Percentiles rank a stretch among this genome's conserved stretches.
phyloP scores from a whole-genome alignment of 495 filamentous ascomycete species.

The Pyronema omphalodes region DNA sequence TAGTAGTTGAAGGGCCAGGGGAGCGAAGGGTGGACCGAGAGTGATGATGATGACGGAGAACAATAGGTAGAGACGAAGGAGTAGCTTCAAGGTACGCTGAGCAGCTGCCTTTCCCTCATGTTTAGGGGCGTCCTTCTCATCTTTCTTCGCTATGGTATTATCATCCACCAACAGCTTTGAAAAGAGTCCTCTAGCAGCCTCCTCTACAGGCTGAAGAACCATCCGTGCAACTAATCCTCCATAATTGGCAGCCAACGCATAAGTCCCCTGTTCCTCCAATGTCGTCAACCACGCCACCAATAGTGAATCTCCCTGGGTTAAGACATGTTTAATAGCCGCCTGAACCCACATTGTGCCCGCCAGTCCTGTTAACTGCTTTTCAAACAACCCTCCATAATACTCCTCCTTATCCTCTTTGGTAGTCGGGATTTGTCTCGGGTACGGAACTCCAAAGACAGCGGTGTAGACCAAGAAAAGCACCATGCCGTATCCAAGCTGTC shows the following conservation, averaged over 20 bases:
- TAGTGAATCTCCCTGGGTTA: slow-evolving; percentile 86
- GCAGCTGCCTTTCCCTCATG: slow-evolving; percentile 9
- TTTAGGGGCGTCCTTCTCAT: slow-evolving; percentile 3
- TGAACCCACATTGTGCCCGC: slow-evolving; percentile 71
- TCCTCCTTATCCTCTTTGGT: slow-evolving; percentile 25
- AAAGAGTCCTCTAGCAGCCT: slow-evolving; percentile 74
- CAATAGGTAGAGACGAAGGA: slow-evolving; percentile 46
- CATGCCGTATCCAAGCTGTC: slow-evolving; percentile 60
- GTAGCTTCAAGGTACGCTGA: slow-evolving; percentile 28
- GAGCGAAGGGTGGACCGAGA: slow-evolving; percentile 53
- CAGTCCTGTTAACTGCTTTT: slow-evolving; percentile 31
- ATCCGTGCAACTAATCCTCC: slow-evolving; percentile 77
- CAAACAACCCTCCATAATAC: slow-evolving; percentile 19
- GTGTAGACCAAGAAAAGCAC: slow-evolving; percentile 50
- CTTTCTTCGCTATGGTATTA: neutral
- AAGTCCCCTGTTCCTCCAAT: slow-evolving; percentile 71
- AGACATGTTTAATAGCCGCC: slow-evolving; percentile 68
- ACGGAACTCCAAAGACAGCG: slow-evolving; percentile 26
- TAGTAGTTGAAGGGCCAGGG: slow-evolving; percentile 48
- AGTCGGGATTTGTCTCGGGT: slow-evolving; percentile 8
- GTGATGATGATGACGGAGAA: slow-evolving; percentile 46
- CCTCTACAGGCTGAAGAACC: slow-evolving; percentile 88
- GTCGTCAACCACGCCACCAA: slow-evolving; percentile 60
- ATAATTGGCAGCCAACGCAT: slow-evolving; percentile 86
- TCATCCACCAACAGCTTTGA: slow-evolving; percentile 42